These are phyloP conservation scores for Conticribra weissflogii DNA, from an alignment of 108 stramenopile species.

Conservation along the genomic window DNA sequence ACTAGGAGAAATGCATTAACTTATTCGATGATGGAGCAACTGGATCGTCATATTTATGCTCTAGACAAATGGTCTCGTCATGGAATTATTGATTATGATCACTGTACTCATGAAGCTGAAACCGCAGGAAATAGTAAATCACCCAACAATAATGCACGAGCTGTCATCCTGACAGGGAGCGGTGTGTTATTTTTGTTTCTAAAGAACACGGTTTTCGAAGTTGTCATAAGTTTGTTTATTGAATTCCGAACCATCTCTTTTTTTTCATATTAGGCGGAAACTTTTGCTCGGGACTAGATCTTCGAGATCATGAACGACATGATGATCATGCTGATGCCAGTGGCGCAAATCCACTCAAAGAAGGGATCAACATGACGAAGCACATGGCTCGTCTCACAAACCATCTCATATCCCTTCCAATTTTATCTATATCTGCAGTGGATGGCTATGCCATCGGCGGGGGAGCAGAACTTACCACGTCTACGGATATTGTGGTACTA, in stretches of 20 bases:
- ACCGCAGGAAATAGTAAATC: not conserved
- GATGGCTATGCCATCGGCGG: slow-evolving; percentile 49
- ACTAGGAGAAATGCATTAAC: slow-evolving; percentile 44
- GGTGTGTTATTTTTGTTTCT: no score
- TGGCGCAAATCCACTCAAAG: not conserved
- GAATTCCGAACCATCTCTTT: no score
- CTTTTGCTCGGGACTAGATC: slow-evolving; percentile 47
- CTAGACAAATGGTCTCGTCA: slow-evolving; percentile 22
- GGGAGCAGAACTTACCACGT: slow-evolving; percentile 44
- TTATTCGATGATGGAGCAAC: slow-evolving; percentile 40
- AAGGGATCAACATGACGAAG: slow-evolving; percentile 23
- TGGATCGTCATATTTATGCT: slow-evolving; percentile 26
- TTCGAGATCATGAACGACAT: slow-evolving; percentile 16
- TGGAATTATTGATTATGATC: not conserved
- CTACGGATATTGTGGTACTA: slow-evolving; percentile 46
- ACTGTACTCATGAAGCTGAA: not conserved
- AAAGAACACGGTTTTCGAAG: no score
- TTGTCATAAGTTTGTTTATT: no score
- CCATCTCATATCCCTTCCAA: slow-evolving; percentile 24
- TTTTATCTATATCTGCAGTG: slow-evolving; percentile 31
- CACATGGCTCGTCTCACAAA: slow-evolving; percentile 45
- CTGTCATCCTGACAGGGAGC: slow-evolving; percentile 38
- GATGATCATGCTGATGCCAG: no score
- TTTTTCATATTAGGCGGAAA: no score
- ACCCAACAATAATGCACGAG: slow-evolving; percentile 40